Evolutionary conservation across 176 grass and related monocot species (phyloP).

Genomic region (Thalia dealbata): DNA sequence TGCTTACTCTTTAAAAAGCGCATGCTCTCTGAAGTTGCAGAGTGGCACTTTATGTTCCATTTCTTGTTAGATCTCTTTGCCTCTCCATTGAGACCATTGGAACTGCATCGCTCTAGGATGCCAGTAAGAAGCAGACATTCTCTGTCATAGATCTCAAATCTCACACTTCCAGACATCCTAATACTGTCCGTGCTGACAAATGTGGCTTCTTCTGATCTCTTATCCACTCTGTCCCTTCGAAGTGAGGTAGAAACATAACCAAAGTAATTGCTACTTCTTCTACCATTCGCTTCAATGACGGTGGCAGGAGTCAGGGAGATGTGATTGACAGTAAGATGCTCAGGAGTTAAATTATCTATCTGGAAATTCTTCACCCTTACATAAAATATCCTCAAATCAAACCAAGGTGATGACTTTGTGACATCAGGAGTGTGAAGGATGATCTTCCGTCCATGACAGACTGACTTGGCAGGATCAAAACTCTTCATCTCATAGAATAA

Average conservation of each 20-base stretch:
- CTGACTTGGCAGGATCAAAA: too few relatives aligned
- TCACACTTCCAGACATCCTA: conserved; percentile 83
- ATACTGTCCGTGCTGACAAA: conserved; percentile 82
- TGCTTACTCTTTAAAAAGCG: conserved; percentile 51
- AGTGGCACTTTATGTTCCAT: conserved; percentile 74
- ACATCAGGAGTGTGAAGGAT: conserved; percentile 80
- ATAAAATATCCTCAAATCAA: conserved; percentile 85
- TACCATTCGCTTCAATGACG: conserved; percentile 78
- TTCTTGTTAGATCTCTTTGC: conserved; percentile 45
- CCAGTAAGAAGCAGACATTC: conserved; percentile 59
- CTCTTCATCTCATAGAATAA: too few relatives aligned
- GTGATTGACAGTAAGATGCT: conserved; percentile 66
- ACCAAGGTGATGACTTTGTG: conserved; percentile 72
- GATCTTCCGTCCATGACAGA: conserved; percentile 39
- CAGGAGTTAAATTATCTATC: conserved; percentile 50
- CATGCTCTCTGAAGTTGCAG: conserved; percentile 22
- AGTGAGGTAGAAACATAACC: conserved; percentile 68
- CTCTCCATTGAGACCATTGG: conserved; percentile 43
- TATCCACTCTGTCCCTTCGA: conserved; percentile 74
- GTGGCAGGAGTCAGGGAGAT: conserved; percentile 70
- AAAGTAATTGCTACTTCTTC: conserved; percentile 68
- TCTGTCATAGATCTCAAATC: conserved; percentile 81
- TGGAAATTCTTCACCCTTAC: conserved; percentile 63
- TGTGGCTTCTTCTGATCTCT: conserved; percentile 74
- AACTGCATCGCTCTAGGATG: conserved; percentile 50